A percentile compares a stretch with the other conserved stretches of the same genome.
Evolutionary conservation across 2,329 filamentous ascomycete species (phyloP).

Genomic region (Trichoderma endophyticum): DNA sequence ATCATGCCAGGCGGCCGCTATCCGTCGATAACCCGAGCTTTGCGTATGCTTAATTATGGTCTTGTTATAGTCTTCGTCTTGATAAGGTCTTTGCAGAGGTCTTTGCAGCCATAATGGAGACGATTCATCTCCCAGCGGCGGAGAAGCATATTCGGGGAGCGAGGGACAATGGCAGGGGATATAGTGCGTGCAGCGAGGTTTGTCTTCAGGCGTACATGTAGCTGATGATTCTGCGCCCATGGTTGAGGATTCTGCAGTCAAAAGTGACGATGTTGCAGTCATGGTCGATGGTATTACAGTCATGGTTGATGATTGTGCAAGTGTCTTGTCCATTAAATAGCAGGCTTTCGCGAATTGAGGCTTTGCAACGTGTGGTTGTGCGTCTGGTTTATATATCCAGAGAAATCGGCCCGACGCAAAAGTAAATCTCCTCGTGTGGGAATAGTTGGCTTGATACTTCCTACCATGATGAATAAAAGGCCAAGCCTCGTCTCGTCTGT

Average conservation of each 20-base stretch:
- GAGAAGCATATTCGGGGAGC: slow-evolving; percentile 5
- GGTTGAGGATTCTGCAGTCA: not conserved
- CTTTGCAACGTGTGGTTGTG: not conserved
- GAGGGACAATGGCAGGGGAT: slow-evolving; percentile 12
- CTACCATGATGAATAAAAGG: no score
- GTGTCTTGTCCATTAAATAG: not conserved
- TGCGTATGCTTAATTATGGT: not conserved
- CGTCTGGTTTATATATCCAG: slow-evolving; percentile 1
- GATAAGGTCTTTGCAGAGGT: not conserved
- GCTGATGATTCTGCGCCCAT: not conserved
- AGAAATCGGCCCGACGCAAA: slow-evolving; percentile 6
- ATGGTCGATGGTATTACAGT: not conserved
- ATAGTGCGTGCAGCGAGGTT: slow-evolving; percentile 13
- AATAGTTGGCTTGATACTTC: not conserved
- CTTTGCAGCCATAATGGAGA: slow-evolving; percentile 5
- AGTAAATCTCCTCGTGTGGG: not conserved
- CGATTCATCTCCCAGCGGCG: slow-evolving; percentile 2
- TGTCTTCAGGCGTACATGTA: not conserved
- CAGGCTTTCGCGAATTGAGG: not conserved
- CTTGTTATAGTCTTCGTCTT: slow-evolving; percentile 9
- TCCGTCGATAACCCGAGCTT: not conserved
- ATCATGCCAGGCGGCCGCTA: not conserved
- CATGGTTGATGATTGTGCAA: slow-evolving; percentile 1
- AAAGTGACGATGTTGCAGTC: not conserved
- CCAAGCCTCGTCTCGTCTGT: no score